A percentile compares a stretch with the other conserved stretches of the same genome.
Conservation (phyloP, 2,329 filamentous ascomycete species). For the Fusarium coicis region DNA sequence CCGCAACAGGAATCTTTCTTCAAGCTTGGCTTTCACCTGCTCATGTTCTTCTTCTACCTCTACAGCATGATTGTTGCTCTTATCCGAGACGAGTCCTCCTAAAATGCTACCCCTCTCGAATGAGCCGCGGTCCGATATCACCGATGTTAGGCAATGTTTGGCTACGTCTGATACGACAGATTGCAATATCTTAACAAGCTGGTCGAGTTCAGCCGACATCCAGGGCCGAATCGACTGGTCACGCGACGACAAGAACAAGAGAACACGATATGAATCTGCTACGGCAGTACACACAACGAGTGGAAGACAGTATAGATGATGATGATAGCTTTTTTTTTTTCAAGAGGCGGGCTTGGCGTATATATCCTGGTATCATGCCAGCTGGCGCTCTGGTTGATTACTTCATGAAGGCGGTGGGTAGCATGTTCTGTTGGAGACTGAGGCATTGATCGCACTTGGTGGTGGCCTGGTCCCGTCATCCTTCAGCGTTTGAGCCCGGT, state of each 20-base stretch:
- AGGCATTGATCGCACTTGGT: slow-evolving; percentile 27
- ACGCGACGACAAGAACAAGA: slow-evolving; percentile 28
- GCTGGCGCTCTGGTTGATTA: slow-evolving; percentile 49
- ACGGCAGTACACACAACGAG: slow-evolving; percentile 43
- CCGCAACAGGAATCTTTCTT: slow-evolving; percentile 88
- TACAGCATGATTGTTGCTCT: slow-evolving; percentile 98
- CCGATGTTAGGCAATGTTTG: slow-evolving; percentile 14
- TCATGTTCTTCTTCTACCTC: slow-evolving; percentile 99
- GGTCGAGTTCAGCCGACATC: slow-evolving; percentile 27
- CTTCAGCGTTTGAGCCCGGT: slow-evolving; percentile 31
- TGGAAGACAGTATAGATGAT: slow-evolving; percentile 44
- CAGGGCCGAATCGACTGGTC: slow-evolving; percentile 33
- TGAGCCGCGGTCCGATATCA: slow-evolving; percentile 27
- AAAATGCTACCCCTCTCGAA: slow-evolving; percentile 51
- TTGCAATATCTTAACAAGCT: slow-evolving; percentile 19
- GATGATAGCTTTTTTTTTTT: slow-evolving; percentile 30
- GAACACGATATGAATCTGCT: slow-evolving; percentile 33
- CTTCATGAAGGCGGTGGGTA: slow-evolving; percentile 38
- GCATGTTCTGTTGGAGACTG: slow-evolving; percentile 37
- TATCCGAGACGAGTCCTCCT: slow-evolving; percentile 93
- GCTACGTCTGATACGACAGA: slow-evolving; percentile 16
- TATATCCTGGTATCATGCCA: slow-evolving; percentile 47
- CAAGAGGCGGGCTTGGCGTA: slow-evolving; percentile 46
- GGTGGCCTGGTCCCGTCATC: slow-evolving; percentile 24
- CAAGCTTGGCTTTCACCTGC: slow-evolving; percentile 97